Conservation (phyloP, 257 asterid species). For the Nicotiana tabacum region DNA sequence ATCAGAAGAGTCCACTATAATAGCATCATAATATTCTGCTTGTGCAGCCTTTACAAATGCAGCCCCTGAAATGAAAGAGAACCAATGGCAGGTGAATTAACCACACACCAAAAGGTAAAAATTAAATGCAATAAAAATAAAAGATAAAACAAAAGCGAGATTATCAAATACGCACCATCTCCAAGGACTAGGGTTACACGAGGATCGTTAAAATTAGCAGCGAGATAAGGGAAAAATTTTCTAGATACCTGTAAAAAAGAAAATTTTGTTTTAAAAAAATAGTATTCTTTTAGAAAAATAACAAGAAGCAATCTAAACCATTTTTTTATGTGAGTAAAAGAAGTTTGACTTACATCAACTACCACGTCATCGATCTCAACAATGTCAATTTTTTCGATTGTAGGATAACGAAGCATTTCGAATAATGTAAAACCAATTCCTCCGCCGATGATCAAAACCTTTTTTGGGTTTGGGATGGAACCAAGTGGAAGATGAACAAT, state of each 20-base stretch:
- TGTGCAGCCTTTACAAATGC: slow-evolving; percentile 17
- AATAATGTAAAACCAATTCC: slow-evolving; percentile 16
- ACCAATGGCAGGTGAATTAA: background rate
- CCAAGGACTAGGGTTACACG: slow-evolving; percentile 14
- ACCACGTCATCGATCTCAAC: slow-evolving; percentile 18
- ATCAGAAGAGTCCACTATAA: slow-evolving; percentile 21
- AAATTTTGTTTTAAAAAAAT: too few relatives aligned
- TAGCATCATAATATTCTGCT: slow-evolving; percentile 11
- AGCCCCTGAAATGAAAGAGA: background rate
- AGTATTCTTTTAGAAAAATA: too few relatives aligned
- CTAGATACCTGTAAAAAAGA: background rate
- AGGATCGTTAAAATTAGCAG: slow-evolving; percentile 14
- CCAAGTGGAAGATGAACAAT: slow-evolving; percentile 22
- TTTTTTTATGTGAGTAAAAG: too few relatives aligned
- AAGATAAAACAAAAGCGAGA: too few relatives aligned
- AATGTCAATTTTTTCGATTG: slow-evolving; percentile 2
- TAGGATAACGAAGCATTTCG: slow-evolving; percentile 14
- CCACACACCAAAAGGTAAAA: background rate
- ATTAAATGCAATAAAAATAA: background rate
- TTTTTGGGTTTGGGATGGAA: slow-evolving; percentile 13
- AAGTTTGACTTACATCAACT: slow-evolving; percentile 5
- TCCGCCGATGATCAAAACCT: slow-evolving; percentile 18
- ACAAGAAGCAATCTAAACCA: too few relatives aligned
- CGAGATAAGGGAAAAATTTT: slow-evolving; percentile 4
- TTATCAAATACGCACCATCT: background rate